Evolutionary conservation across 2,329 filamentous ascomycete genomes (phyloP).

Genomic region (Fusarium sp.): DNA sequence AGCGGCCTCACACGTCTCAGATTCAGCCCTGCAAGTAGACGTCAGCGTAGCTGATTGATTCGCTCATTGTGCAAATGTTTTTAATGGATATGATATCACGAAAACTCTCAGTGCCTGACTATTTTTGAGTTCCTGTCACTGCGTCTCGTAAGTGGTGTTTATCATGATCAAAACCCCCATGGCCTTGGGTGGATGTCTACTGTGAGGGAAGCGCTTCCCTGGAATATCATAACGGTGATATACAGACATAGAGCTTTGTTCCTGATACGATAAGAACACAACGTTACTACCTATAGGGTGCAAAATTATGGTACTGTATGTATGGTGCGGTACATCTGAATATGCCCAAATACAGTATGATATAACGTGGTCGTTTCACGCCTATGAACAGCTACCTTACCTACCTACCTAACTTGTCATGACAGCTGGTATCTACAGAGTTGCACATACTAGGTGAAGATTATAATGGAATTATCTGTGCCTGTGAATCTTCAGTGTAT

Average conservation of each 20-base stretch:
- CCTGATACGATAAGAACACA: neutral
- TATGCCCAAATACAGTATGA: neutral
- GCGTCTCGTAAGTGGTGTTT: conserved; percentile 24
- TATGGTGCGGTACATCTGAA: neutral
- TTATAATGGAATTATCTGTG: neutral
- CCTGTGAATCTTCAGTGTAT: neutral
- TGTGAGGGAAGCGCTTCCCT: neutral
- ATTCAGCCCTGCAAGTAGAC: conserved; percentile 29
- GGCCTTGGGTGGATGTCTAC: neutral
- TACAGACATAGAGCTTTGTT: neutral
- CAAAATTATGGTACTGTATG: neutral
- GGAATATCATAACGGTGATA: neutral
- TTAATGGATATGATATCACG: conserved; percentile 18
- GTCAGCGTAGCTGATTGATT: conserved; percentile 25
- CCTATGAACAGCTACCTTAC: too few relatives aligned
- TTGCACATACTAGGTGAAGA: neutral
- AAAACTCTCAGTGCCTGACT: conserved; percentile 24
- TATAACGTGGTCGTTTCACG: neutral
- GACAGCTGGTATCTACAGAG: too few relatives aligned
- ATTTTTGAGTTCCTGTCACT: conserved; percentile 31
- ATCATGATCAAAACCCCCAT: neutral
- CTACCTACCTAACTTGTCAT: too few relatives aligned
- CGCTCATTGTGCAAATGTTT: conserved; percentile 2
- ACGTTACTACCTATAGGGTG: neutral
- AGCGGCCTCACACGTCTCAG: conserved; percentile 38